Base-by-base conservation (phyloP, 2,329 filamentous ascomycete species). In the Paecilomyces dactylethromorphus region DNA sequence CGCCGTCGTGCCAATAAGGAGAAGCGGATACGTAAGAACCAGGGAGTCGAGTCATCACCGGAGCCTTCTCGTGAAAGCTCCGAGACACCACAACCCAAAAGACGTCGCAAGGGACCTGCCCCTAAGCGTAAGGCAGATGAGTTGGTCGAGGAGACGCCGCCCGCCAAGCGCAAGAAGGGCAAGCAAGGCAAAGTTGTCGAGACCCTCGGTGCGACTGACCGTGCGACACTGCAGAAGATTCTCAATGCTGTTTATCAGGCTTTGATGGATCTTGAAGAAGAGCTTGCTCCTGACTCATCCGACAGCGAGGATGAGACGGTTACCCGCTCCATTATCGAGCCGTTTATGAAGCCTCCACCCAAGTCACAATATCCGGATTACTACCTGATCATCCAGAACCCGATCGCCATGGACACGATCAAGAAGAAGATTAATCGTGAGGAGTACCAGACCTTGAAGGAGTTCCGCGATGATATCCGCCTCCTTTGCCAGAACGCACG, bases 341-440 rank as follows among this genome's bases (percentile, higher is more conserved):
- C 92, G 0, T 99, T 99, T 75, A 84, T 97, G 74, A 92, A 94
- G 70, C 81, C 97, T 32, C 93, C 93, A 1, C 88, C 91, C 49
- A 95, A 91, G 78, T 87, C 88, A 60, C 87, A 93, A 60, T 99
- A 95, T 71, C 89, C 91, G 26, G 92, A 97, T 72, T 99, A 99
- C 79, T 99, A 97, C 73, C 79, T 93, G 71, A 86, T 97, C 74
- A 99, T 99, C 73, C 85, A 88, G 70, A 88, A 87, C 57, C 94
- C 94, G 0, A 97, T 99, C 70, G 93, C 90, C 70, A 96, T 97
- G 89, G 94, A 96, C 66, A 87, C 92, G 73, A 96, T 99, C 69
- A 87, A 91, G 72, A 90, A 89, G 72, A 93, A 91, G 81, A 96
- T 99, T 78, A 97, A 96, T 80, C 93, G 91, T 76, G 91, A 95